These are phyloP conservation scores for Coemansia sp. DNA, from an alignment of 192 early-diverging fungal species.

Conservation along the genomic window DNA sequence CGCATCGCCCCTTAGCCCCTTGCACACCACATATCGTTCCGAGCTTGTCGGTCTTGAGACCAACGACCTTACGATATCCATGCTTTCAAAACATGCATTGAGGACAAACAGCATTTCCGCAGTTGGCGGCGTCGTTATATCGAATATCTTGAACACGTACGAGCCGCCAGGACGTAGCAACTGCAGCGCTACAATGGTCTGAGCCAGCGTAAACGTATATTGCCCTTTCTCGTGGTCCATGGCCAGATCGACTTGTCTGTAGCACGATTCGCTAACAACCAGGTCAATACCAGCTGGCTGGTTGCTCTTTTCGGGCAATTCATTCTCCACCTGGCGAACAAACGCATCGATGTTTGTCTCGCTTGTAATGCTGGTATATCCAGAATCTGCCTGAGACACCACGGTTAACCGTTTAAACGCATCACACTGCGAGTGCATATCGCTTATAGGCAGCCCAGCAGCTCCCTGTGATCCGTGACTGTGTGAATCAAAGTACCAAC, in stretches of 20 bases:
- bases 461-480: not conserved
- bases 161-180: constrained; percentile 28
- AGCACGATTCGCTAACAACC: constrained; percentile 26
- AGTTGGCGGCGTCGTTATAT: constrained; percentile 32
- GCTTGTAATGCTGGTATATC: not conserved
- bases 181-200: constrained; percentile 28
- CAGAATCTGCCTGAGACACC: not conserved
- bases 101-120: constrained; percentile 41
- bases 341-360: constrained; percentile 21
- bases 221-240: constrained; percentile 25
- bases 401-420: not conserved
- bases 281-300: constrained; percentile 24
- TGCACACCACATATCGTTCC: constrained; percentile 40
- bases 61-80: constrained; percentile 31
- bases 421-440: not conserved
- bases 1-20: constrained; percentile 12
- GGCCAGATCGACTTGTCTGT: not conserved
- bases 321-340: constrained; percentile 16
- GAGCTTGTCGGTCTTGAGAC: constrained; percentile 20
- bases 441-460: not conserved
- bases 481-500: constrained; percentile 36
- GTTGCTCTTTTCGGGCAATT: not conserved
- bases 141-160: constrained; percentile 37
- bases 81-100: constrained; percentile 33
- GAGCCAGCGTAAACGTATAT: constrained; percentile 25